These are phyloP conservation scores for Protea cynaroides DNA, from an alignment of 164 flowering plant species.

Conservation along the genomic window DNA sequence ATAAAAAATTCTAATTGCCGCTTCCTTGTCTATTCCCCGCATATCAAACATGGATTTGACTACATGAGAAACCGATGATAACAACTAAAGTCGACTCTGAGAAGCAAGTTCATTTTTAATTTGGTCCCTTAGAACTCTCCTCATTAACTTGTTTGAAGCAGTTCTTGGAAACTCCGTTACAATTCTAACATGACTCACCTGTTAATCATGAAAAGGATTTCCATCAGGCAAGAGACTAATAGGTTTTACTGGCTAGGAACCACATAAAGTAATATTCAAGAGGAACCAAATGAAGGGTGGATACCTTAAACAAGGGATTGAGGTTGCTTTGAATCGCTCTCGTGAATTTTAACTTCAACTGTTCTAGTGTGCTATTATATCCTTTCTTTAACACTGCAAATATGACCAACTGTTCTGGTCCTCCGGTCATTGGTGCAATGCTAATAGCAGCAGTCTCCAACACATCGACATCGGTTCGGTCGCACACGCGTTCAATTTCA, in stretches of 20 bases:
- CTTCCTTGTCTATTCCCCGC: no score
- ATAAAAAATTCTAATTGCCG: no score
- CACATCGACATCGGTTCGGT: constrained; percentile 53
- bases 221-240: background rate
- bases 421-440: constrained; percentile 53
- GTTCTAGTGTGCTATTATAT: constrained; percentile 26
- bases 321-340: constrained; percentile 74
- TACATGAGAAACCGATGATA: background rate
- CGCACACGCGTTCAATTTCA: constrained; percentile 87
- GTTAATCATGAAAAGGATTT: constrained; percentile 12
- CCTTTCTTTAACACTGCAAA: constrained; percentile 70
- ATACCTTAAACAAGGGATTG: constrained; percentile 91
- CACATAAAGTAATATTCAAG: background rate
- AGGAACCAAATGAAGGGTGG: background rate
- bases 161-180: constrained; percentile 83
- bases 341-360: constrained; percentile 55
- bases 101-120: constrained; percentile 47
- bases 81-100: constrained; percentile 46
- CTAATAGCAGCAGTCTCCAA: constrained; percentile 85
- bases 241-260: background rate
- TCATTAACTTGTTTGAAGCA: constrained; percentile 79
- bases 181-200: constrained; percentile 81
- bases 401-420: constrained; percentile 73
- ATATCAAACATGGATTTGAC: no score
- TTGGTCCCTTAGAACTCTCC: constrained; percentile 79